Base-by-base conservation (phyloP, 257 asterid genomes). In the Nicotiana paniculata region DNA sequence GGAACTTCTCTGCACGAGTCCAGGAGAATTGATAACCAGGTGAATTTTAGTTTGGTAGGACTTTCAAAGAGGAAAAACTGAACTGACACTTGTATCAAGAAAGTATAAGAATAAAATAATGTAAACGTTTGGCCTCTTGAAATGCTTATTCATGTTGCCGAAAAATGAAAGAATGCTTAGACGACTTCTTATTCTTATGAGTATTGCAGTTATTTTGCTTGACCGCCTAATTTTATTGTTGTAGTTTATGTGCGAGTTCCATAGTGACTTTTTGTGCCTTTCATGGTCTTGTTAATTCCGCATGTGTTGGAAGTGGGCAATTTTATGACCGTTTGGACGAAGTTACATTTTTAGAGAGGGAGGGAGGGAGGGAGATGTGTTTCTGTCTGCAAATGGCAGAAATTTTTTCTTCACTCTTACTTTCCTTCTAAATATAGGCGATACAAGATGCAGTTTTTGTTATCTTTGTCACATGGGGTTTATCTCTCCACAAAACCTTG, bases 1-100 rank as follows among this genome's bases (percentile, higher is more conserved):
- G 99, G 98, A 82, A 96, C 99, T 67, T 96, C 99, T 85, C 89
- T 96, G 68, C 99, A 96, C 7, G 99, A 96, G 89, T 96, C 99
- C 10, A 88, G 99, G 86, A 93, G 99, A 90, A 96, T 96, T 15
- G 99, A 96, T 86, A 96, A 96, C 88, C 99, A 96, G 99, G 99
- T 91, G 68, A 85, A 63, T 82, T 63, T 21, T 77, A 57, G 33
- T 32, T 84, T 84, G 39, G 46, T 28, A 21, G 76, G 70, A 83
- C 77, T 84, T 67, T 48, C 62, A 24, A 74, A 37, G 80, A 26
- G 64, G 80, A 75, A 75, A 51, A 26, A 75, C 64, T 74, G 32
- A 74, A 58, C 51, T 24, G 1, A 4, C 24, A 4, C 64, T 75
- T 74, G 30, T 51, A 53, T 51, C 63, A 75, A 75, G 80, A 16